Evolutionary conservation across 768 basidiomycete genomes (phyloP).

Genomic region (Russula ochroleuca): DNA sequence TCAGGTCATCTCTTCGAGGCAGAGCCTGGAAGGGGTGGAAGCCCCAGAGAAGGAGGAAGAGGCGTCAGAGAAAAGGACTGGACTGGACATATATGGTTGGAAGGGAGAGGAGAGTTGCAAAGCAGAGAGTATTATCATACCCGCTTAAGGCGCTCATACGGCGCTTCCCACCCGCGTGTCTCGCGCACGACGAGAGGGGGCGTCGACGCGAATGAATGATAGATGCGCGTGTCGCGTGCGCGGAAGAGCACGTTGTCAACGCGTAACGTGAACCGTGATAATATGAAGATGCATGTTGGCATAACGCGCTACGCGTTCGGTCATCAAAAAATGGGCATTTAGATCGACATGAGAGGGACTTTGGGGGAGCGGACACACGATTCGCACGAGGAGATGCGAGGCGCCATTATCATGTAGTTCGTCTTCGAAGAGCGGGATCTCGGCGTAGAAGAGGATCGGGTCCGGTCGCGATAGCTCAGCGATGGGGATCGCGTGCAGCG

Average conservation of each 20-base stretch:
- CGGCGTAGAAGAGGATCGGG: conserved; percentile 97
- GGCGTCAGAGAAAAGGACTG: too few species aligned
- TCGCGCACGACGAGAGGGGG: conserved; percentile 72
- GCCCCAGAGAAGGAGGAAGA: neutral
- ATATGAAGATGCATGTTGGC: conserved; percentile 90
- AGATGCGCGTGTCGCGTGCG: conserved; percentile 82
- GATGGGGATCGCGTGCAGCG: conserved; percentile 69
- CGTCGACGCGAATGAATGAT: conserved; percentile 68
- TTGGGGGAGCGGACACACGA: conserved; percentile 52
- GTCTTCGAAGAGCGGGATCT: conserved; percentile 91
- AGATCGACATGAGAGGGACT: neutral
- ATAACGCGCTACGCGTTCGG: conserved; percentile 73
- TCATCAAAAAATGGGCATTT: neutral
- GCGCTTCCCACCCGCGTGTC: conserved; percentile 84
- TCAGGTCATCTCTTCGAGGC: conserved; percentile 73
- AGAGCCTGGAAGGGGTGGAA: conserved; percentile 44
- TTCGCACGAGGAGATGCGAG: conserved; percentile 76
- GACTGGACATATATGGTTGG: neutral
- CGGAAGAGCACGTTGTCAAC: conserved; percentile 95
- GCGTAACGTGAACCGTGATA: conserved; percentile 85
- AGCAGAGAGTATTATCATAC: conserved; percentile 41
- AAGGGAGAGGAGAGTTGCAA: neutral
- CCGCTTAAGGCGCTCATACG: conserved; percentile 73
- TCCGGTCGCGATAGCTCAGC: conserved; percentile 82
- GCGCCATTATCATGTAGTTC: conserved; percentile 97